These are phyloP conservation scores for Diutina mesorugosa DNA, from an alignment of 1,139 yeast species.

Conservation along the genomic window DNA sequence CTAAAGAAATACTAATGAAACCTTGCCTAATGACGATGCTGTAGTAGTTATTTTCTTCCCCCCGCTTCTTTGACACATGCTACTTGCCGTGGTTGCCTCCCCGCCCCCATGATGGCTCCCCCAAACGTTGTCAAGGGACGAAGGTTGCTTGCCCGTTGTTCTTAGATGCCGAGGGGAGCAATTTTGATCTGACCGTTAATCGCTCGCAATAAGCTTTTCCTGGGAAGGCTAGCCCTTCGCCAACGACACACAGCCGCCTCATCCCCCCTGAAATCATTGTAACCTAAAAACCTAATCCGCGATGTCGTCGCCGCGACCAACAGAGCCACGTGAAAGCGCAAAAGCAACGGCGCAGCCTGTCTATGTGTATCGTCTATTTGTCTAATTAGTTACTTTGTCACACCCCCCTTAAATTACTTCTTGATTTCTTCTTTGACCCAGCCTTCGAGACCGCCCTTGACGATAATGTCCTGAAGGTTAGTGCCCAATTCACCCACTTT, in stretches of 20 bases:
- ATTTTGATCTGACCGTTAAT: neutral
- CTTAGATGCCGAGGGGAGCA: neutral
- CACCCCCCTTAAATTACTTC: neutral
- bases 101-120: no score
- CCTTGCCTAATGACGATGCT: no score
- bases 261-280: neutral
- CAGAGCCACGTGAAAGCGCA: neutral
- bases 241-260: neutral
- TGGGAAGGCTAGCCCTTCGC: neutral
- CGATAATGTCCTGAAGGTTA: conserved; percentile 89
- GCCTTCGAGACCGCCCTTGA: conserved; percentile 95
- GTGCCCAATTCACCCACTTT: conserved; percentile 94
- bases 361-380: neutral
- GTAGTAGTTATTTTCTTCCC: no score
- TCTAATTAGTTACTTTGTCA: neutral
- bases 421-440: conserved; percentile 56
- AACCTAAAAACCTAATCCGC: neutral
- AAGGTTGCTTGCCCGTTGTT: neutral
- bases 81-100: no score
- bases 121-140: no score
- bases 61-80: no score
- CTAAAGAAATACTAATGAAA: no score
- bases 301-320: neutral
- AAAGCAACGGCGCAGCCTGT: neutral
- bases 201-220: neutral